Evolutionary conservation across 495 filamentous ascomycete genomes (phyloP), one percentile per base, ranked within the genome.

Genomic region (Lophiotrema nucula): DNA sequence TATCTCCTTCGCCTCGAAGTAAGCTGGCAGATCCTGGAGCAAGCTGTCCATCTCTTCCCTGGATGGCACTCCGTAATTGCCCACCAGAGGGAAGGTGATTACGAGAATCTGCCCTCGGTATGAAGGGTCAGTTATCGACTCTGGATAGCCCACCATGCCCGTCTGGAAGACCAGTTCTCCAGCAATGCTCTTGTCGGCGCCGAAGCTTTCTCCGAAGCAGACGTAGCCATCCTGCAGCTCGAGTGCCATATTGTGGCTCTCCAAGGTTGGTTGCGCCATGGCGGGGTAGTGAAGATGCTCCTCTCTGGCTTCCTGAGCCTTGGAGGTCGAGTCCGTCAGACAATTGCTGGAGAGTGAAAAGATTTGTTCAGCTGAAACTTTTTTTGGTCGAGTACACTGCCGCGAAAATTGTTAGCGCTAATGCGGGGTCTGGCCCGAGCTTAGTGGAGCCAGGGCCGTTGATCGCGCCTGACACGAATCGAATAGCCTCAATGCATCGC

Each of bases 101-200:
- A 95, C 89, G 47, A 96, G 81, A 47, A 96, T 91, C 73, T 96
- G 90, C 33, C 90, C 90, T 15, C 88, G 88, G 72, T 96, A 96
- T 53, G 90, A 95, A 57, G 90, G 90, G 66, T 96, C 90, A 47
- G 90, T 96, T 66, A 96, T 81, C 12, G 89, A 92, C 77, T 98
- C 93, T 26, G 93, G 92, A 69, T 98, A 98, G 58, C 93, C 93
- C 53, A 98, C 93, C 93, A 98, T 95, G 69, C 93, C 93, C 46
- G 93, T 98, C 79, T 98, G 93, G 77, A 98, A 98, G 73, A 98
- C 93, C 70, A 97, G 78, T 81, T 98, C 93, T 67, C 93, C 93
- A 55, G 92, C 86, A 65, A 93, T 83, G 69, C 87, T 95, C 79
- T 89, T 93, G 68, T 89, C 79, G 23, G 91, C 89, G 69, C 93